Conservation (phyloP, 768 basidiomycete genomes). For the Podaxis carcinomalis region DNA sequence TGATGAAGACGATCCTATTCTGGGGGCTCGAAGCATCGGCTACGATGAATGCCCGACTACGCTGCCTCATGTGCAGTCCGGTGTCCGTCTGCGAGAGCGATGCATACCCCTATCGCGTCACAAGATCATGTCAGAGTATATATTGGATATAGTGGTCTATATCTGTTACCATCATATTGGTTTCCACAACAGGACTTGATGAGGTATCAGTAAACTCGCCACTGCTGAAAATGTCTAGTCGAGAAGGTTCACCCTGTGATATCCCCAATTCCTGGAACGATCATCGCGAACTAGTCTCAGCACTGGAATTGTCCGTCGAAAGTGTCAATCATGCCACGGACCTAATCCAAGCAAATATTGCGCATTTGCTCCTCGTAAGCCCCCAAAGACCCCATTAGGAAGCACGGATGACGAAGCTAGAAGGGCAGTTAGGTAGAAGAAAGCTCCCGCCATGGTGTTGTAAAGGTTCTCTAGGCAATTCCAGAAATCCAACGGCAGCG, state of each 20-base stretch:
- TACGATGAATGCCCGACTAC: conserved; percentile 72
- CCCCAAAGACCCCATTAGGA: conserved; percentile 20
- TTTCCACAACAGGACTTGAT: conserved; percentile 69
- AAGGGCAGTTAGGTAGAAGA: conserved; percentile 43
- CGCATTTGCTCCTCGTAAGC: conserved; percentile 28
- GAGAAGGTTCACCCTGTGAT: conserved; percentile 56
- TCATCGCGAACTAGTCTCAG: conserved; percentile 3
- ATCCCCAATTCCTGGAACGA: conserved; percentile 56
- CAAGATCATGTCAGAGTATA: not conserved
- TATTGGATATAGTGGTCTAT: not conserved
- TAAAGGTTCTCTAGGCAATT: conserved; percentile 30
- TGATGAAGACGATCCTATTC: conserved; percentile 70
- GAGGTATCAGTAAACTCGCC: not conserved
- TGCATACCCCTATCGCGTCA: conserved; percentile 58
- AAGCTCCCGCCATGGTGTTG: conserved; percentile 31
- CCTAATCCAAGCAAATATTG: conserved; percentile 60
- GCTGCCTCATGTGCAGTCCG: conserved; percentile 76
- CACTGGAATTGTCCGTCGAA: not conserved
- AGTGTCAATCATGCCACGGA: conserved; percentile 23
- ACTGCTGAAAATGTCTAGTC: not conserved
- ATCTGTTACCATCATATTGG: conserved; percentile 69
- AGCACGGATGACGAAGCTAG: conserved; percentile 30
- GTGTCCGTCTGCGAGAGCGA: conserved; percentile 60
- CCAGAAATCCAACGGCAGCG: conserved; percentile 33
- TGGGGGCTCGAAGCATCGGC: conserved; percentile 53